Base-by-base conservation (phyloP, 139 green algal genomes). In the Edaphochlamys debaryana region DNA sequence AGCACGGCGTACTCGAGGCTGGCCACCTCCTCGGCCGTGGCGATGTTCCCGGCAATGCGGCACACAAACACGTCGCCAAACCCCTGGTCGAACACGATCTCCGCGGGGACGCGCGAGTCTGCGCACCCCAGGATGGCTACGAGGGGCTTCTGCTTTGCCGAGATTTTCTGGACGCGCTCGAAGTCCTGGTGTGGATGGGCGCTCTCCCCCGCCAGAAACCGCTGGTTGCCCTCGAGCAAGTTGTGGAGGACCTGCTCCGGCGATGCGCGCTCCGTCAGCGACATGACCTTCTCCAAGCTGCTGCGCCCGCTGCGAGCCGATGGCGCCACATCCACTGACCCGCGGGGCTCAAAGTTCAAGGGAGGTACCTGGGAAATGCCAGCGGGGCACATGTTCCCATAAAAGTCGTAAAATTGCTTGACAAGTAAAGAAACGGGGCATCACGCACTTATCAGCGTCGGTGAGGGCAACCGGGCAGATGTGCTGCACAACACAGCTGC, bases 11-110 rank as follows among this genome's bases (percentile, higher is more conserved):
- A 89, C 78, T 89, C 85, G 20, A 89, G 64, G 29, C 58, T 79
- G 5, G 77, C 85, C 25, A 89, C 40, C 48, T 89, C 60, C 50
- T 89, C 85, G 3, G 85, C 19, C 3, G 85, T 82, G 2, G 85
- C 78, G 23, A 89, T 82, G 66, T 89, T 89, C 25, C 85, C 85
- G 3, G 85, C 85, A n/a, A 89, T 72, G 11, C 85, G 69, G 70
- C 85, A 89, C 8, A 85, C 78, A 69, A 89, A 89, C 13, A 89
- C 70, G 70, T 89, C 85, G 0, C 85, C 85, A 52, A 89, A 89
- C 20, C 85, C 85, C 52, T 89, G 67, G 50, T 89, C 85, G 71
- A 89, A 89, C 0, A 89, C 22, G 20, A 89, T 85, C 40, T 89
- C 85, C 3, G 69, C 50, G 22, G 85, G 85, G 29, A 86, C 85